phyloP scores from a whole-genome alignment of 768 basidiomycete species.

The Paxillus rubicundulus region DNA sequence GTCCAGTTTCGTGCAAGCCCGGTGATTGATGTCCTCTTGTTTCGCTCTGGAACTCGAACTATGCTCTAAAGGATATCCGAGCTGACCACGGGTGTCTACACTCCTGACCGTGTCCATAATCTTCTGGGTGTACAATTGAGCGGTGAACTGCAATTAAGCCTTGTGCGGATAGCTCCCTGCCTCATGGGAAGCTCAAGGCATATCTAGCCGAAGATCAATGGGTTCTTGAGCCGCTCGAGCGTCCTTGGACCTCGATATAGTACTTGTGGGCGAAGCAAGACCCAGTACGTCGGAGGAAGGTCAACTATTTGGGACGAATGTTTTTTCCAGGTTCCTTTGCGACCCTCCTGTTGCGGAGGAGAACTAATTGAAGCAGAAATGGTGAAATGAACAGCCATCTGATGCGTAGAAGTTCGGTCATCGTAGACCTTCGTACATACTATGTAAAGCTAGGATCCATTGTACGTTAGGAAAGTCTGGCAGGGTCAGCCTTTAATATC shows the following conservation, averaged over 20 bases:
- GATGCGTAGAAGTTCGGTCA: conserved; percentile 4
- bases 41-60: background rate
- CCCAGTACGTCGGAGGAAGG: conserved; percentile 2
- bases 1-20: too few relatives aligned
- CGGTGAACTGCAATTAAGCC: conserved; percentile 21
- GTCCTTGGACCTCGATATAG: background rate
- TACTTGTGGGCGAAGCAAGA: conserved; percentile 4
- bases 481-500: conserved; percentile 4
- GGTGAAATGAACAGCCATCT: conserved; percentile 6
- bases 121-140: background rate
- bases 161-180: conserved; percentile 18
- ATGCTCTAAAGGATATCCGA: background rate
- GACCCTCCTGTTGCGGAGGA: background rate
- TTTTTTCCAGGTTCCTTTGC: conserved; percentile 4
- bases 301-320: conserved; percentile 4
- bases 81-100: background rate
- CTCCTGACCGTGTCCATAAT: conserved; percentile 19
- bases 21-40: background rate
- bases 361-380: background rate
- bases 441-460: conserved; percentile 5
- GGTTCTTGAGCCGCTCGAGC: background rate
- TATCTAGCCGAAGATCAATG: conserved; percentile 29
- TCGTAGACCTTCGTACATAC: conserved; percentile 5
- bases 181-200: conserved; percentile 31
- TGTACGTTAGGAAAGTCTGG: conserved; percentile 2